A percentile compares a stretch with the other conserved stretches of the same genome.
Conservation (phyloP, 768 basidiomycete genomes). For the Tricholoma saponaceum region DNA sequence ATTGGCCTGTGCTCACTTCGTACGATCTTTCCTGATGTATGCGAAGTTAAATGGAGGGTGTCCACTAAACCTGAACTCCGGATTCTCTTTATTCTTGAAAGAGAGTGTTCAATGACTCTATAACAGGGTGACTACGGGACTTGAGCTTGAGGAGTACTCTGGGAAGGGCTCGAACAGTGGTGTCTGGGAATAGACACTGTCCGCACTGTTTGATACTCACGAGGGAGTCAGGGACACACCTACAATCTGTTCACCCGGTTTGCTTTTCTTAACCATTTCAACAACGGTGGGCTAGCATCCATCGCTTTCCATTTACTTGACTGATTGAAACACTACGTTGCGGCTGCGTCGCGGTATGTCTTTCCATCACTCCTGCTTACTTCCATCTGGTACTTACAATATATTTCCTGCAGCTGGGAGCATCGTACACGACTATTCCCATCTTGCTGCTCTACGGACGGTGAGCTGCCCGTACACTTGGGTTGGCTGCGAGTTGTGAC, state of each 20-base stretch:
- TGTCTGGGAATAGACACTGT: conserved; percentile 95
- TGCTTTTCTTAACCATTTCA: background rate
- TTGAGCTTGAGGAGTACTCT: conserved; percentile 30
- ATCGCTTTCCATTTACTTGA: conserved; percentile 52
- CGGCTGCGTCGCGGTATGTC: conserved; percentile 68
- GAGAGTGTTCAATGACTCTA: background rate
- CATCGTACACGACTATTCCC: conserved; percentile 85
- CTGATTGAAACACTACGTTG: conserved; percentile 84
- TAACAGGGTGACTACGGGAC: conserved; percentile 56
- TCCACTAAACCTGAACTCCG: conserved; percentile 81
- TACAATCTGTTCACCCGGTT: conserved; percentile 81
- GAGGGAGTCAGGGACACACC: conserved; percentile 65
- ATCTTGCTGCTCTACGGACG: conserved; percentile 61
- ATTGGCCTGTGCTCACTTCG: conserved; percentile 85
- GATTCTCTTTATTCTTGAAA: conserved; percentile 37
- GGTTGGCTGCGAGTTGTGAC: conserved; percentile 52
- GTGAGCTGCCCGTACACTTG: conserved; percentile 79
- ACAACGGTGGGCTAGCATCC: background rate
- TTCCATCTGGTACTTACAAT: conserved; percentile 1
- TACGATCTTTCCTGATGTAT: conserved; percentile 66
- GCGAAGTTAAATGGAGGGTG: conserved; percentile 75
- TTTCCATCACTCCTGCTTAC: background rate
- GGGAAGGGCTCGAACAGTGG: conserved; percentile 82
- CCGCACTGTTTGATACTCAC: conserved; percentile 60
- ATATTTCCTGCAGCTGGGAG: conserved; percentile 56